Conservation (phyloP, 164 flowering plant genomes). For the Macadamia tetraphylla region DNA sequence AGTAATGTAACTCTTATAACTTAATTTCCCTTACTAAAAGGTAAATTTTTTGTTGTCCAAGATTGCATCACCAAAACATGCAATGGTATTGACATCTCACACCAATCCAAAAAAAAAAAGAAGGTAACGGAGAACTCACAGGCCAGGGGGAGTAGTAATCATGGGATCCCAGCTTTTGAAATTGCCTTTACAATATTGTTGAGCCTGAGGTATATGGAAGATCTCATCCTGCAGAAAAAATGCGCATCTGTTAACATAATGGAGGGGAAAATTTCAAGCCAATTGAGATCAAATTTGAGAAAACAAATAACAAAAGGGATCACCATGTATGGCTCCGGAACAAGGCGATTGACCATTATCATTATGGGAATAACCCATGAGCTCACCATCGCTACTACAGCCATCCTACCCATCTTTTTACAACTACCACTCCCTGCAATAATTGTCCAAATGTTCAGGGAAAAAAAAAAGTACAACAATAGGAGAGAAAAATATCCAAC, state of each 20-base stretch:
- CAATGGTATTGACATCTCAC: no score
- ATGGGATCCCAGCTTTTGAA: conserved; percentile 94
- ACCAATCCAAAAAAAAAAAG: no score
- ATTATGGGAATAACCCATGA: conserved; percentile 70
- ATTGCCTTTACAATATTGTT: conserved; percentile 73
- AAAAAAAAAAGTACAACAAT: no score
- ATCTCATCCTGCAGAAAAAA: conserved; percentile 65
- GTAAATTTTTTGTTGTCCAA: no score
- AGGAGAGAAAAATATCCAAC: no score
- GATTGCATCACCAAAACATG: no score
- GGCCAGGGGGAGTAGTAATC: conserved; percentile 98
- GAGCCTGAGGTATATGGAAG: conserved; percentile 91
- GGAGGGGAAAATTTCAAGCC: neutral
- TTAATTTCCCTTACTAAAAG: no score
- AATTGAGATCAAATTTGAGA: neutral
- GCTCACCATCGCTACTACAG: conserved; percentile 52
- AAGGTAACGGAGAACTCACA: conserved; percentile 35
- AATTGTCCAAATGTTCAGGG: no score
- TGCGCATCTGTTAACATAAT: neutral
- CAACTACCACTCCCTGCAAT: no score
- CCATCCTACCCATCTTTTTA: conserved; percentile 49
- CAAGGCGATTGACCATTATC: conserved; percentile 59
- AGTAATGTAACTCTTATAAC: no score
- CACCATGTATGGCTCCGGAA: conserved; percentile 90
- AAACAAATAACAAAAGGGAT: neutral